Evolutionary conservation across 305 asterid genomes (phyloP), one percentile per base, ranked within the genome.

Genomic region (Monarda citriodora): DNA sequence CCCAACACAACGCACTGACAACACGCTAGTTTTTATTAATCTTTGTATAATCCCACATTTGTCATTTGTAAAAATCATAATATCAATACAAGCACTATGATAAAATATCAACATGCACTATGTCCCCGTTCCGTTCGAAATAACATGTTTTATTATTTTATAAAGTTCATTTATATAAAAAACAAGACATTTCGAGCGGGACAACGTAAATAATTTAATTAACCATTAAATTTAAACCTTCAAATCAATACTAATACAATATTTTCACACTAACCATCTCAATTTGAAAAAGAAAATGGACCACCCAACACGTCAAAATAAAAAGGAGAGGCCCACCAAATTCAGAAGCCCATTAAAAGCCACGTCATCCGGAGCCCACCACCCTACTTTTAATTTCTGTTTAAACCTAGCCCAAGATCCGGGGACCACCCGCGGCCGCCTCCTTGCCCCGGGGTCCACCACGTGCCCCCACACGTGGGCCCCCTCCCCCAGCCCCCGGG

Each of bases 401-500:
- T 63, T 53, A 63, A 62, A 72, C 58, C 67, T 42, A 50, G 72
- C 74, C 69, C 69, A 42, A 26, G n/a, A 32, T 25, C 37, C 48
- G 70, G 79, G 82, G 82, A 70, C 79, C 79, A 75, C 81, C 50
- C 37, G 58, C 66, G 60, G 73, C 72, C 64, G 72, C 75, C 65
- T 20, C 63, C 42, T 41, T 45, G 16, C 58, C 5, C 61, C 42
- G 23, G 75, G 83, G 74, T 46, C 79, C 82, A 44, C 72, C 72
- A 58, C 49, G 70, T 60, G 70, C 37, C 71, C 65, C 59, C 63
- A 17, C 52, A 12, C 5, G 16, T 15, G 58, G 58, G 57, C 36
- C 64, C 70, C 63, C 11, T 13, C 45, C 29, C 42, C 29, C 40
- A 2, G 11, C 11, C 38, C 7, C 11, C 36, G 58, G 58, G 64